Conservation (phyloP, 1,284 basidiomycete genomes). For the Pholiota adiposa region DNA sequence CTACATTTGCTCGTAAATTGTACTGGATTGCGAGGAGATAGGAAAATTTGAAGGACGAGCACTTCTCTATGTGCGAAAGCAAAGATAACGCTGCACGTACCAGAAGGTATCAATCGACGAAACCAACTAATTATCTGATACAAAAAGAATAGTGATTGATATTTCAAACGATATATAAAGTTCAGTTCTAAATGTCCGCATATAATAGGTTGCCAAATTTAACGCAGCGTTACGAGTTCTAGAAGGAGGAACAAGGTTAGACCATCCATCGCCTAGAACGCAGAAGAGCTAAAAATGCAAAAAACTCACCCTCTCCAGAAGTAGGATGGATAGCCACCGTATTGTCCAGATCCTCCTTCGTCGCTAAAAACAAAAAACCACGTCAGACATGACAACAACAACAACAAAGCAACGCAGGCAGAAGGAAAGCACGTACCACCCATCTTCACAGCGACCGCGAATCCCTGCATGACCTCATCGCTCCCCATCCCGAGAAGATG, state of each 20-base stretch:
- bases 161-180: too few relatives aligned
- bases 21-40: too few relatives aligned
- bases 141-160: too few relatives aligned
- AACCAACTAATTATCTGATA: too few relatives aligned
- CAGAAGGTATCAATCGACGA: too few relatives aligned
- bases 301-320: slow-evolving; percentile 66
- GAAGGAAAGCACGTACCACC: slow-evolving; percentile 57
- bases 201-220: too few relatives aligned
- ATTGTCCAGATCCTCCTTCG: slow-evolving; percentile 84
- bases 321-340: slow-evolving; percentile 94
- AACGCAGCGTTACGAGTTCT: slow-evolving; percentile 35
- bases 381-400: background rate
- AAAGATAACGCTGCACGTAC: too few relatives aligned
- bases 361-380: slow-evolving; percentile 45
- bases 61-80: too few relatives aligned
- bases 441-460: slow-evolving; percentile 96
- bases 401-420: background rate
- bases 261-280: background rate
- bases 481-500: slow-evolving; percentile 92
- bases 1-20: too few relatives aligned
- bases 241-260: background rate
- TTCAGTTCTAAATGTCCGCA: too few relatives aligned
- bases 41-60: too few relatives aligned
- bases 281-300: too few relatives aligned
- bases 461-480: slow-evolving; percentile 95